Base-by-base conservation (phyloP, 1,284 basidiomycete species). In the Prillingera fragicola region DNA sequence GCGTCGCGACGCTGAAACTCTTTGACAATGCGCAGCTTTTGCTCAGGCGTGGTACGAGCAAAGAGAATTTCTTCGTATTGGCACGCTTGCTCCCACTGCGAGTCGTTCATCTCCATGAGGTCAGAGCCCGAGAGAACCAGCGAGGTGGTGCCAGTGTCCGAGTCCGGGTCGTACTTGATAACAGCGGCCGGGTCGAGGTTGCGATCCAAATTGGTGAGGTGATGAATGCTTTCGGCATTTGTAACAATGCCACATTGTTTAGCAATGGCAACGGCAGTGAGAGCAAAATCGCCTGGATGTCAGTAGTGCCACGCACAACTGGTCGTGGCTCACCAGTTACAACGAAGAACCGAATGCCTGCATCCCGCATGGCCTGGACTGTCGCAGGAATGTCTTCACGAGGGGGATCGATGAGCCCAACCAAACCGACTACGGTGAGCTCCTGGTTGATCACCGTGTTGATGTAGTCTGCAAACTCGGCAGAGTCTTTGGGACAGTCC, bases 41-140 rank as follows among this genome's bases (percentile, higher is more conserved):
- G 80, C 60, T 84, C 80, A 0, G 83, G 83, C 0, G 81, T 82
- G 2, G 82, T 85, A 24, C 83, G 76, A 1, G 83, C 81, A 50
- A 85, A 85, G 8, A 85, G 82, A 44, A 85, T 76, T 60, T 85
- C 83, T 23, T 78, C 73, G 62, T 81, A 84, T 38, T 74, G 60
- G 34, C 75, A 75, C 17, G 77, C 71, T 41, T 69, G 64, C 34
- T 78, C 71, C 79, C 79, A 81, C 44, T 79, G 74, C 6, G 55
- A 31, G 17, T 75, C 67, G 13, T 65, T 70, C 67, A 78, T 71
- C 25, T 67, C 69, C 61, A 75, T 74, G 43, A 81, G 66, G 45
- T 81, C 79, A 6, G 71, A 48, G 4, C 80, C 79, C 14, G 75
- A 77, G 33, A 80, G 64, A 10, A 80, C 77, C 36, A 78, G 67